A percentile compares a stretch with the other conserved stretches of the same genome.
These are phyloP conservation scores for Tylopilus plumbeoviolaceoides DNA, from an alignment of 768 basidiomycete genomes.

Conservation along the genomic window DNA sequence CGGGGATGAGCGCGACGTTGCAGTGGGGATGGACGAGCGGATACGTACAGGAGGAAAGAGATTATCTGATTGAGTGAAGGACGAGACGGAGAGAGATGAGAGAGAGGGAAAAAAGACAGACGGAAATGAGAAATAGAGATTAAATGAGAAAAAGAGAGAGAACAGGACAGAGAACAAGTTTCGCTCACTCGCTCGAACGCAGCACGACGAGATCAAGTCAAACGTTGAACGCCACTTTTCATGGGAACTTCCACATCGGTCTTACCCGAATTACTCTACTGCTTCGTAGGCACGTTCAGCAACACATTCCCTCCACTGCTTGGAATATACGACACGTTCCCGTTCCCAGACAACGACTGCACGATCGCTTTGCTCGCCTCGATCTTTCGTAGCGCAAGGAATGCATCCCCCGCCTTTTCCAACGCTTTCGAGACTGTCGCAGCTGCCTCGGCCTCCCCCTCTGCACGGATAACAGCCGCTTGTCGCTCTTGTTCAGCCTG, in stretches of 20 bases:
- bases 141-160: slow-evolving; percentile 30
- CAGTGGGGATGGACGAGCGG: slow-evolving; percentile 2
- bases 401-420: slow-evolving; percentile 93
- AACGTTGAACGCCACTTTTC: slow-evolving; percentile 21
- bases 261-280: slow-evolving; percentile 15
- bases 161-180: slow-evolving; percentile 12
- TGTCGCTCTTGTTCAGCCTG: slow-evolving; percentile 99
- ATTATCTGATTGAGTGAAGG: slow-evolving; percentile 34
- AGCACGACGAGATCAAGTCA: slow-evolving; percentile 22
- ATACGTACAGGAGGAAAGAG: slow-evolving; percentile 34
- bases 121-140: slow-evolving; percentile 32
- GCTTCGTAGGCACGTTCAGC: slow-evolving; percentile 69
- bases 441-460: slow-evolving; percentile 98
- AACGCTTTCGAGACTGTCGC: slow-evolving; percentile 86
- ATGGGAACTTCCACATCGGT: slow-evolving; percentile 23
- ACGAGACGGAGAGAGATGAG: slow-evolving; percentile 30
- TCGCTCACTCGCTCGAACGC: slow-evolving; percentile 21
- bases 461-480: slow-evolving; percentile 95
- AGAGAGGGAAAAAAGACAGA: slow-evolving; percentile 34
- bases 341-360: slow-evolving; percentile 70
- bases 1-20: slow-evolving; percentile 13
- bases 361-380: slow-evolving; percentile 98
- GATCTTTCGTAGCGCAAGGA: slow-evolving; percentile 92
- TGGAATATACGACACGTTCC: slow-evolving; percentile 89
- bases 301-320: slow-evolving; percentile 76